Base-by-base conservation (phyloP, 257 asterid species). In the Ballota nigra region DNA sequence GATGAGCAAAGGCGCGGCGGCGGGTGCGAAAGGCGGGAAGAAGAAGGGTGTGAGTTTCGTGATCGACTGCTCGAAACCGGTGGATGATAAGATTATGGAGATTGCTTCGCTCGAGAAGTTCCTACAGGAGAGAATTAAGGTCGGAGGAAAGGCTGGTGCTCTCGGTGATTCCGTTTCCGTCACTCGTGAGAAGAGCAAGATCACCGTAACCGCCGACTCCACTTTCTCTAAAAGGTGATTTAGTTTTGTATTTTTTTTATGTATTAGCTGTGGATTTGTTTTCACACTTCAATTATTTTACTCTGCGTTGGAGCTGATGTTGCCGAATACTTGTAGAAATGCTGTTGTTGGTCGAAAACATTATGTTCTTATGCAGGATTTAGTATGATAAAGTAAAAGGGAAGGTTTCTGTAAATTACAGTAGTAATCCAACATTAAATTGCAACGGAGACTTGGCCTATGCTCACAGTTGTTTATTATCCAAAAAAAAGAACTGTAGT, bases 71-170 rank as follows among this genome's bases (percentile, higher is more conserved):
- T 29, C 83, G 74, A 85, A 85, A 85, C 92, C 92, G 15, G 89
- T 87, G 18, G 90, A 85, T 73, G 90, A 87, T 68, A 85, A 78
- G 79, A 85, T 87, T 10, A 85, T 83, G 93, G 92, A 87, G 62
- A 87, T 85, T 72, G 85, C 87, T 22, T 79, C 92, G 4, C 83
- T 87, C 45, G 92, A 83, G 74, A 87, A 87, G 87, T 87, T 87
- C 61, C 75, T 87, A 20, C 90, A 83, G 76, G 90, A 85, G 84
- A 74, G 92, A 22, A 85, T 87, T 61, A 87, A 87, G 81, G 90
- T 87, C 59, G 92, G 87, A 9, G 92, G 90, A 0, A 87, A 87
- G 57, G 87, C 90, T 76, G 92, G 88, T 49, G 86, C 88, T 12
- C 90, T 87, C 22, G 88, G 90, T 2, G 92, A 87, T 43, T 77